These are phyloP conservation scores for Epichloe hybrida DNA, from an alignment of 2,329 filamentous ascomycete species.

Conservation along the genomic window DNA sequence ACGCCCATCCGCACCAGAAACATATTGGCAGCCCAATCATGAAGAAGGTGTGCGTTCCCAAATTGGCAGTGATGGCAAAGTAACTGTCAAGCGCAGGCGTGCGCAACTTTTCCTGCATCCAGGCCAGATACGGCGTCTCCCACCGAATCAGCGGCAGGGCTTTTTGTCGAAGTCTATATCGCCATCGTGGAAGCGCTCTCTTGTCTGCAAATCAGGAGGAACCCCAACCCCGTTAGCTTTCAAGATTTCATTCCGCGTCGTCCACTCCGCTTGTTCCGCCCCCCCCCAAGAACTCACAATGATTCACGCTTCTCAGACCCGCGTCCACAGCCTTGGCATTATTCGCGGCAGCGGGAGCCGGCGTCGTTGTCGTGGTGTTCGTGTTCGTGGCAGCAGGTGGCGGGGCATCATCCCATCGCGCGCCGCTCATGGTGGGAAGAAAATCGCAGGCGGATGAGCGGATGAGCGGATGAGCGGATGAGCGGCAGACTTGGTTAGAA, in stretches of 20 bases:
- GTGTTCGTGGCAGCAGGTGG: no score
- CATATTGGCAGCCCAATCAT: slow-evolving; percentile 90
- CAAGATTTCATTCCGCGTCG: neutral
- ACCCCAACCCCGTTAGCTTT: slow-evolving; percentile 1
- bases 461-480: no score
- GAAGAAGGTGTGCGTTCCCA: slow-evolving; percentile 97
- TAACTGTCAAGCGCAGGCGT: slow-evolving; percentile 83
- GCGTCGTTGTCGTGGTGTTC: no score
- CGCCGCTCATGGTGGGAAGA: no score
- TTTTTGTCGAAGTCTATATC: slow-evolving; percentile 68
- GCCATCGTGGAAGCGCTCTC: slow-evolving; percentile 72
- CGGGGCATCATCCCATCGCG: no score
- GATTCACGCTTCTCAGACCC: no score
- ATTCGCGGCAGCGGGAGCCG: no score
- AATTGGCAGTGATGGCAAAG: slow-evolving; percentile 91
- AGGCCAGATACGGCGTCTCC: slow-evolving; percentile 91
- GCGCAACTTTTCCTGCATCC: slow-evolving; percentile 66
- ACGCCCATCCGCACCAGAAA: slow-evolving; percentile 89
- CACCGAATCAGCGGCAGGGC: slow-evolving; percentile 78
- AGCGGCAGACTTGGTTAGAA: no score
- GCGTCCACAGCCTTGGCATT: no score
- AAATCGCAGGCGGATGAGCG: no score
- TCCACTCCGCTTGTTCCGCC: neutral
- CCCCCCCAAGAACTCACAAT: slow-evolving; percentile 30
- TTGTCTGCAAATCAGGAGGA: slow-evolving; percentile 46